Conservation (phyloP, 2,329 filamentous ascomycete species). For the Aspergillus neotritici region DNA sequence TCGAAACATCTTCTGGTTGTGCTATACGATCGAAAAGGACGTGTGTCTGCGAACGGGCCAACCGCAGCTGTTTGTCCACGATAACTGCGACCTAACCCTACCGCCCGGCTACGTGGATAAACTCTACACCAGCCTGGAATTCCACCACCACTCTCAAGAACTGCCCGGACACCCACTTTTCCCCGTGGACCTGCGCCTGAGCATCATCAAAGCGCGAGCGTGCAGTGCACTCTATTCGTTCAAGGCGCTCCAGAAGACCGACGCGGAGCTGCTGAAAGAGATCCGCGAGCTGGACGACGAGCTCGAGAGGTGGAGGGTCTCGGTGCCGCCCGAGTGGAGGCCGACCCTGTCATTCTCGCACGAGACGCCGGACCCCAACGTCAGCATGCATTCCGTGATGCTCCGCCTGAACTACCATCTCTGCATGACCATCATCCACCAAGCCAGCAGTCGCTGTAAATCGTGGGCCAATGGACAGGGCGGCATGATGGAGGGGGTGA, state of each 20-base stretch:
- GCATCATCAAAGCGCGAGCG: constrained; percentile 49
- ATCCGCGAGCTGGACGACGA: constrained; percentile 55
- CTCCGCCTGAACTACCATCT: constrained; percentile 53
- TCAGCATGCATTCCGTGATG: constrained; percentile 45
- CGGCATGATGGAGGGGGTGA: constrained; percentile 42
- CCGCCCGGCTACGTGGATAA: constrained; percentile 39
- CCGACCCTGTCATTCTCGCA: constrained; percentile 45
- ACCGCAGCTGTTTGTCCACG: constrained; percentile 47
- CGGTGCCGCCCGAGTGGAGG: constrained; percentile 42
- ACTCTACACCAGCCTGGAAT: constrained; percentile 18
- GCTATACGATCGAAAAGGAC: constrained; percentile 54
- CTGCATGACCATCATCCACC: constrained; percentile 51
- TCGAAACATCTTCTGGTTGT: constrained; percentile 50
- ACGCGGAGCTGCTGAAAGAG: constrained; percentile 50
- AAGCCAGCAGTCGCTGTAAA: constrained; percentile 49
- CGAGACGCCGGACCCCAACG: constrained; percentile 26
- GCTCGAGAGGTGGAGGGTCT: constrained; percentile 51
- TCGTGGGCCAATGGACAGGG: constrained; percentile 34
- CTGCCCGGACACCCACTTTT: constrained; percentile 30
- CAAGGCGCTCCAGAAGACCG: constrained; percentile 45
- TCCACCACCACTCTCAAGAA: constrained; percentile 14
- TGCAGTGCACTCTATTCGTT: constrained; percentile 48
- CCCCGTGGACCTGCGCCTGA: constrained; percentile 47
- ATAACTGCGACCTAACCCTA: constrained; percentile 50
- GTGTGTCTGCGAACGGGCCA: constrained; percentile 50